A percentile compares a stretch with the other conserved stretches of the same genome.
These are phyloP conservation scores for Naganishia liquefaciens DNA, from an alignment of 1,284 basidiomycete species.

Conservation along the genomic window DNA sequence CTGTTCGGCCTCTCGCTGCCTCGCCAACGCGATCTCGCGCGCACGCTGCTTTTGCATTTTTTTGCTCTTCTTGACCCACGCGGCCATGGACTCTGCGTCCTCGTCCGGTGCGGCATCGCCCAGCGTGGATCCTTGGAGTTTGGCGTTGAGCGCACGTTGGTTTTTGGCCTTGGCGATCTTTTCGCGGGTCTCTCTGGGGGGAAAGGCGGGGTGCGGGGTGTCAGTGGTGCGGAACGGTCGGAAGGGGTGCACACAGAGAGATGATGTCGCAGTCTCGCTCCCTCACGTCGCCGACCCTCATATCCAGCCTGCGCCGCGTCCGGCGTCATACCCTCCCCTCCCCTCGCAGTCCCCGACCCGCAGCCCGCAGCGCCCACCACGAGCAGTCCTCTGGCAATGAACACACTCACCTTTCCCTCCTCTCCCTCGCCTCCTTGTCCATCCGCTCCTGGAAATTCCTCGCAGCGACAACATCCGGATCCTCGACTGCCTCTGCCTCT, in stretches of 20 bases:
- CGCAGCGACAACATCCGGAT: constrained; percentile 69
- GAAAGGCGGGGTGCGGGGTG: constrained; percentile 7
- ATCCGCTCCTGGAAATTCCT: constrained; percentile 75
- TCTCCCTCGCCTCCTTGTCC: constrained; percentile 68
- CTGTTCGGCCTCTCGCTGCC: constrained; percentile 72
- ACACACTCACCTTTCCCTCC: constrained; percentile 70
- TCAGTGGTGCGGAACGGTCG: not conserved
- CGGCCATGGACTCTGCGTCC: constrained; percentile 59
- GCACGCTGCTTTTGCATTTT: constrained; percentile 83
- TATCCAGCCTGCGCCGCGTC: constrained; percentile 4
- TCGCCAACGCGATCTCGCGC: constrained; percentile 76
- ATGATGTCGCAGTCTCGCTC: no score
- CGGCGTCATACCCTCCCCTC: no score
- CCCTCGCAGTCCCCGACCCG: no score
- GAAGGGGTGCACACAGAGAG: no score
- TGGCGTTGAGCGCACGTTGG: constrained; percentile 81
- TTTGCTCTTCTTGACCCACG: constrained; percentile 86
- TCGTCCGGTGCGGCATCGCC: constrained; percentile 71
- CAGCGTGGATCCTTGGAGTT: constrained; percentile 85
- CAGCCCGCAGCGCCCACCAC: no score
- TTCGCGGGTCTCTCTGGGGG: constrained; percentile 69
- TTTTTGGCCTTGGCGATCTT: constrained; percentile 80
- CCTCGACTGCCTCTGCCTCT: constrained; percentile 57
- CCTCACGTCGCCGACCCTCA: not conserved
- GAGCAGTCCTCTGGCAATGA: no score